phyloP scores from a whole-genome alignment of 139 green algal genomes.

The Nannochloris sp. region DNA sequence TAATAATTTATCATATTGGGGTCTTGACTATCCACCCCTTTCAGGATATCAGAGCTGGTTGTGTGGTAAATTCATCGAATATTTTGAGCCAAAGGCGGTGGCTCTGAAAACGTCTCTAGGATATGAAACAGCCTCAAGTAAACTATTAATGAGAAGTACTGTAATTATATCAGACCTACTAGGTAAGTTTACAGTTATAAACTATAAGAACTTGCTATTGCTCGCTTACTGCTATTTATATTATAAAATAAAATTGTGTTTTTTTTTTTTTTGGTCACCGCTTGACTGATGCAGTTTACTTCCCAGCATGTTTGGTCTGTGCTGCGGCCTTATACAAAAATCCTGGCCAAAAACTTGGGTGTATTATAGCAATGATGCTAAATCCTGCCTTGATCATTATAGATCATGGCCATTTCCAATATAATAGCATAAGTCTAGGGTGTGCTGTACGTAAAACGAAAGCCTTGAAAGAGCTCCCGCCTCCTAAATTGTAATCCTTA shows the following conservation, averaged over 20 bases:
- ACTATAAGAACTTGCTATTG: neutral
- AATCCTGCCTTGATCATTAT: constrained; percentile 81
- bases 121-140: constrained; percentile 75
- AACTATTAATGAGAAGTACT: constrained; percentile 73
- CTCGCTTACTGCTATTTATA: constrained; percentile 1
- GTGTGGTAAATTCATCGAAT: constrained; percentile 57
- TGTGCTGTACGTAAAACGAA: constrained; percentile 32
- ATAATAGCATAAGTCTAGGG: constrained; percentile 88
- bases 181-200: constrained; percentile 45
- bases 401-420: constrained; percentile 99
- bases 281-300: constrained; percentile 55
- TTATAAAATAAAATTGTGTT: neutral
- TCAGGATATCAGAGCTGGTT: constrained; percentile 88
- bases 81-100: constrained; percentile 68
- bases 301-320: constrained; percentile 59
- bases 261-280: no score
- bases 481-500: no score
- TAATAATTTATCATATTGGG: constrained; percentile 84
- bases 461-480: no score
- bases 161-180: constrained; percentile 76
- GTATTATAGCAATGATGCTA: constrained; percentile 56
- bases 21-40: constrained; percentile 95
- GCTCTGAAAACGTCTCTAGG: constrained; percentile 54
- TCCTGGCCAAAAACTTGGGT: neutral
- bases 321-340: constrained; percentile 11